Percentiles rank a stretch among this genome's conserved stretches.
Conservation (phyloP, 108 stramenopile genomes). For the Discostella stelligeroides region DNA sequence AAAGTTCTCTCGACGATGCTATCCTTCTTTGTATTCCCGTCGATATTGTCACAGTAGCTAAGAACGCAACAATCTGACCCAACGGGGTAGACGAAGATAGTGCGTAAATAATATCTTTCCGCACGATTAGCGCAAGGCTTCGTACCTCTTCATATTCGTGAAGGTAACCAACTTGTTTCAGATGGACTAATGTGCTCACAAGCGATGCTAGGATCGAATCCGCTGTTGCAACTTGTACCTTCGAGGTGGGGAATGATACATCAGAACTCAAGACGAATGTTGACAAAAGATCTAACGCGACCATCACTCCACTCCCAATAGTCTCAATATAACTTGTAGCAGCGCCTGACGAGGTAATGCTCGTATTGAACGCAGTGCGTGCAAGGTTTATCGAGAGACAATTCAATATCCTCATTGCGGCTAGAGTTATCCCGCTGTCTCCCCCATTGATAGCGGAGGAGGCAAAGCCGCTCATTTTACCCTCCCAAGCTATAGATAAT, state of each 20-base stretch:
- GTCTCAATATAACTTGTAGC: slow-evolving; percentile 20
- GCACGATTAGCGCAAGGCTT: slow-evolving; percentile 11
- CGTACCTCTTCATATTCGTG: slow-evolving; percentile 34
- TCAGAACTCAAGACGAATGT: slow-evolving; percentile 31
- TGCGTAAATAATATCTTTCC: slow-evolving; percentile 36
- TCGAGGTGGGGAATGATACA: slow-evolving; percentile 13
- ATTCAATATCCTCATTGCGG: slow-evolving; percentile 32
- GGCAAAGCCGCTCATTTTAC: slow-evolving; percentile 17
- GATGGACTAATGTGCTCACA: slow-evolving; percentile 16
- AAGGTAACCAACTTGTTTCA: slow-evolving; percentile 39
- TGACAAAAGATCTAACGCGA: slow-evolving; percentile 30
- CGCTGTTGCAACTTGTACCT: slow-evolving; percentile 16
- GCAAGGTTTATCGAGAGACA: slow-evolving; percentile 21
- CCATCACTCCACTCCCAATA: slow-evolving; percentile 29
- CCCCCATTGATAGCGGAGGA: slow-evolving; percentile 22
- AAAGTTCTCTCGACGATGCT: slow-evolving; percentile 22
- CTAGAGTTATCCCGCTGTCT: slow-evolving; percentile 23
- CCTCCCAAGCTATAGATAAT: slow-evolving; percentile 3
- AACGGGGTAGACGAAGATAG: slow-evolving; percentile 39
- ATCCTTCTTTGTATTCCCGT: slow-evolving; percentile 20
- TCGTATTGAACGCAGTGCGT: slow-evolving; percentile 24
- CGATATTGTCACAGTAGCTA: slow-evolving; percentile 31
- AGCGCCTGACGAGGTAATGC: not conserved
- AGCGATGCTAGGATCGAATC: slow-evolving; percentile 28
- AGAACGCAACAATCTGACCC: slow-evolving; percentile 39